phyloP scores from a whole-genome alignment of 306 rosid species.

The Trifolium dubium region DNA sequence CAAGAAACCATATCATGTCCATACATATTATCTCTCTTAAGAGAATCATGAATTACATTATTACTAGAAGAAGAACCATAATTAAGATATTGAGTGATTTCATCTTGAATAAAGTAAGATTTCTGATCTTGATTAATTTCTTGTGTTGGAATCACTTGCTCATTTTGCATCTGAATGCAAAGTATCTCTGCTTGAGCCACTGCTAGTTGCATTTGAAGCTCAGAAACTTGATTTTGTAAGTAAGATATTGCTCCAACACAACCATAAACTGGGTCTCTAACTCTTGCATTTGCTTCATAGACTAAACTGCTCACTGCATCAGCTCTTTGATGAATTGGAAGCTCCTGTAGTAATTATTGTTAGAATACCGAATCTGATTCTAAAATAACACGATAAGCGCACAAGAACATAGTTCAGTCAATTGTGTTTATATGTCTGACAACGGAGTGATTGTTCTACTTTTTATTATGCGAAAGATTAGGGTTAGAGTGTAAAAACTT shows the following conservation, averaged over 20 bases:
- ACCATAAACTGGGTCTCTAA: slow-evolving; percentile 90
- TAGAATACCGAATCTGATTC: not conserved
- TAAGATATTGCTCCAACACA: slow-evolving; percentile 86
- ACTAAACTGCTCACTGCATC: slow-evolving; percentile 96
- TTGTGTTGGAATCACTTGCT: slow-evolving; percentile 45
- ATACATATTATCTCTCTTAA: slow-evolving; percentile 57
- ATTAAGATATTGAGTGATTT: slow-evolving; percentile 56
- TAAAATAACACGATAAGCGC: not conserved
- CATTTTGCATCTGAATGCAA: slow-evolving; percentile 81
- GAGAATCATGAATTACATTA: slow-evolving; percentile 64
- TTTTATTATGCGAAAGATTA: not conserved
- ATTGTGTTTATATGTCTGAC: not conserved
- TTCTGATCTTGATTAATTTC: slow-evolving; percentile 46
- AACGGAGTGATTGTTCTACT: not conserved
- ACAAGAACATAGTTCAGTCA: not conserved
- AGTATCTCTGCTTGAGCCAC: slow-evolving; percentile 92
- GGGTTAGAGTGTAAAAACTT: not conserved
- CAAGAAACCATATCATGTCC: slow-evolving; percentile 82
- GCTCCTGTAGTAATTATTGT: slow-evolving; percentile 57
- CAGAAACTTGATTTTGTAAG: slow-evolving; percentile 82
- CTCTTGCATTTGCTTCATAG: slow-evolving; percentile 93
- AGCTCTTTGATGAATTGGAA: slow-evolving; percentile 73
- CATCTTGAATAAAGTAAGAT: slow-evolving; percentile 44
- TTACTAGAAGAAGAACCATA: slow-evolving; percentile 54
- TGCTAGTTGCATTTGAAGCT: slow-evolving; percentile 93